Percentiles rank a stretch among this genome's conserved stretches.
These are phyloP conservation scores for Paramecium sexaurelia DNA, from an alignment of 73 alveolate species.

Conservation along the genomic window DNA sequence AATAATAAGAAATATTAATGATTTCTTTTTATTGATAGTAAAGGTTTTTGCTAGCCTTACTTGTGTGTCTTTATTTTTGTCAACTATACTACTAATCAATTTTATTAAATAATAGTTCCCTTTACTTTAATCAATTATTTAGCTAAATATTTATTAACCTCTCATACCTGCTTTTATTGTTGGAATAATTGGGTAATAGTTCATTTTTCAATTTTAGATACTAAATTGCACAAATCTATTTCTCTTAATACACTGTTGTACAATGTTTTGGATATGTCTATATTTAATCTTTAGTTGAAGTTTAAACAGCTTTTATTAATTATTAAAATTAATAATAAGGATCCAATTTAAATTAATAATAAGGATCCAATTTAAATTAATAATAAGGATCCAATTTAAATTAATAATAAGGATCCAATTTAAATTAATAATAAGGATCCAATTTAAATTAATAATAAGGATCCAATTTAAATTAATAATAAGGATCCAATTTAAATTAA, in stretches of 20 bases:
- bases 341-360: too few relatives aligned
- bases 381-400: too few relatives aligned
- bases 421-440: too few relatives aligned
- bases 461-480: too few relatives aligned
- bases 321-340: too few relatives aligned
- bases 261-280: not conserved
- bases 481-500: too few relatives aligned
- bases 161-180: not conserved
- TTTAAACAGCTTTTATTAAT: too few relatives aligned
- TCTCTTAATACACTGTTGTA: not conserved
- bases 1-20: not conserved
- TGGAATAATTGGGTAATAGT: not conserved
- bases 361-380: too few relatives aligned
- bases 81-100: not conserved
- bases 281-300: too few relatives aligned
- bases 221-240: not conserved
- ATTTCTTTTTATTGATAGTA: not conserved
- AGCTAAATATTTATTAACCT: not conserved
- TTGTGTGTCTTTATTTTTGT: not conserved
- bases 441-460: too few relatives aligned
- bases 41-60: not conserved
- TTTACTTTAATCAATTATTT: not conserved
- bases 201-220: not conserved
- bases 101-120: not conserved
- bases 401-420: too few relatives aligned